Conservation (phyloP, 768 basidiomycete genomes). For the Boletus huronensis region DNA sequence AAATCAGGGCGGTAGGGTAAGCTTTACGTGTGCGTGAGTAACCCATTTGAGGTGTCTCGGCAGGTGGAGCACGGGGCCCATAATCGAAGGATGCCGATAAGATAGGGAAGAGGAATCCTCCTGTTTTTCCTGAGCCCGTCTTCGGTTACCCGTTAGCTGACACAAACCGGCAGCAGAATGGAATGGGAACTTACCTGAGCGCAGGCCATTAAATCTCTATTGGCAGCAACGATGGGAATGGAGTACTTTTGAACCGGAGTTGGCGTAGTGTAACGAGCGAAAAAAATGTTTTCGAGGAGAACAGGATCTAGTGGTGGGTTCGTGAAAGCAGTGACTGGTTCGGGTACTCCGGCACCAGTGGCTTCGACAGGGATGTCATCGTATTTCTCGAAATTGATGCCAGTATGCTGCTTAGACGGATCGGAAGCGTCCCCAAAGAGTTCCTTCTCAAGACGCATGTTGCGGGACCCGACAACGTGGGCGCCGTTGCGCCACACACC, state of each 20-base stretch:
- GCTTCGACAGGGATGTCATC: conserved; percentile 99
- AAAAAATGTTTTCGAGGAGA: conserved; percentile 91
- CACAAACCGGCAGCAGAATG: conserved; percentile 3
- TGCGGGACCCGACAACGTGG: conserved; percentile 81
- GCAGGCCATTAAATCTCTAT: conserved; percentile 92
- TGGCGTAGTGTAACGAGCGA: conserved; percentile 90
- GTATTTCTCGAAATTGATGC: conserved; percentile 99
- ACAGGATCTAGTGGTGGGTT: conserved; percentile 88
- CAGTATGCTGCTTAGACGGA: conserved; percentile 86
- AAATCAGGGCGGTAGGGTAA: conserved; percentile 93
- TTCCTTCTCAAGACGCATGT: conserved; percentile 90
- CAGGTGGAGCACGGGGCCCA: conserved; percentile 76
- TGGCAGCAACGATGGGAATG: conserved; percentile 91
- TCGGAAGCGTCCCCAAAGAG: conserved; percentile 89
- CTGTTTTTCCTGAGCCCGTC: conserved; percentile 99
- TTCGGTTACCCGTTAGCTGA: conserved; percentile 36
- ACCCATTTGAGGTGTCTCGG: conserved; percentile 40
- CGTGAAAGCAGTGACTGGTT: conserved; percentile 85
- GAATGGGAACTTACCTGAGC: conserved; percentile 60
- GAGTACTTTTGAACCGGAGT: conserved; percentile 99
- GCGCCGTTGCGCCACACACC: conserved; percentile 89
- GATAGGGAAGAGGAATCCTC: conserved; percentile 98
- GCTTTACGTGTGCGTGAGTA: conserved; percentile 81
- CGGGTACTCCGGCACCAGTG: conserved; percentile 95
- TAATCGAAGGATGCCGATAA: conserved; percentile 85